These are phyloP conservation scores for Kwoniella mangroviensis DNA, from an alignment of 768 basidiomycete genomes.

Conservation along the genomic window DNA sequence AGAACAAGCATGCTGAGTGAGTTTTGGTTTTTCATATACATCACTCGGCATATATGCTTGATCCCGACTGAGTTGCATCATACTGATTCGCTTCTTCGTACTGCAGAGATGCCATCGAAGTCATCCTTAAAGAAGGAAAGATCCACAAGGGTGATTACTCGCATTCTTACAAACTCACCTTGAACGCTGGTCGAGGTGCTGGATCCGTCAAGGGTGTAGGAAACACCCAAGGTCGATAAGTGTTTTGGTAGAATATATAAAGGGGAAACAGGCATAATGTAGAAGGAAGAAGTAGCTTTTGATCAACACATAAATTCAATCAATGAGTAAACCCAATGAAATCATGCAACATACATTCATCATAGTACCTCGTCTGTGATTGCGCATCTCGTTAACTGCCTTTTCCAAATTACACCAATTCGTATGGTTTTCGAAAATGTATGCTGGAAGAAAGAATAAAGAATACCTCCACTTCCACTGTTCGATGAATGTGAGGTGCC, in stretches of 20 bases:
- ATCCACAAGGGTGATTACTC: conserved; percentile 38
- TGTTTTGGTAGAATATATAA: neutral
- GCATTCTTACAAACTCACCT: conserved; percentile 35
- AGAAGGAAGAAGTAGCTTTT: neutral
- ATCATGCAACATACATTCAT: conserved; percentile 13
- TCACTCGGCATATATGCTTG: neutral
- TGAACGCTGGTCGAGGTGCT: conserved; percentile 44
- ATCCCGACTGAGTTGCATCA: neutral
- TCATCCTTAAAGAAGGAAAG: conserved; percentile 49
- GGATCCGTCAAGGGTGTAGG: conserved; percentile 32
- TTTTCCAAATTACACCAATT: no score
- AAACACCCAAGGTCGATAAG: conserved; percentile 23
- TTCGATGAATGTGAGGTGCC: no score
- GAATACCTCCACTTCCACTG: neutral
- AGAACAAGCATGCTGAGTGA: conserved; percentile 52
- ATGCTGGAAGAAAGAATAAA: no score
- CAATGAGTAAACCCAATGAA: conserved; percentile 11
- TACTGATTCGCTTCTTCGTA: no score
- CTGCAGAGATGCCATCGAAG: conserved; percentile 46
- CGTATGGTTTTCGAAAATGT: no score
- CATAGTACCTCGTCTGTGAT: neutral
- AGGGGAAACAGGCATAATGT: neutral
- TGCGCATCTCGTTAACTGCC: no score
- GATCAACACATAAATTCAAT: neutral
- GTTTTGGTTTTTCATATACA: conserved; percentile 13